Evolutionary conservation across 176 grass and related monocot species (phyloP).

Genomic region (Musa schizocarpa): DNA sequence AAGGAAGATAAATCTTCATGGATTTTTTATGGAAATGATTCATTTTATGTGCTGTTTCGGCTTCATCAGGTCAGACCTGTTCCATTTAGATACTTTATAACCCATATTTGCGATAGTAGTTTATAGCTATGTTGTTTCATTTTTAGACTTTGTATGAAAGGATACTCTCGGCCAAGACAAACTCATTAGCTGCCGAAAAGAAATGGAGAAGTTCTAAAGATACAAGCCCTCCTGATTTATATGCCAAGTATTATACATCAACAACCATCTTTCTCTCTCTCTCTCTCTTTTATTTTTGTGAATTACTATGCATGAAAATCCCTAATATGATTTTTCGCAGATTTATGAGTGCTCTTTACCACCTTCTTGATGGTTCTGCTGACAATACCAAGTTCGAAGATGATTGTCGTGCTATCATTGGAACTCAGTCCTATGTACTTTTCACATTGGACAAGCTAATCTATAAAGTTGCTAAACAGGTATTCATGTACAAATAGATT

Average conservation of each 20-base stretch:
- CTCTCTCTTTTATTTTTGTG: background rate
- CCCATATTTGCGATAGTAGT: background rate
- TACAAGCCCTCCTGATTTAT: conserved; percentile 78
- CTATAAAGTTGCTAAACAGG: conserved; percentile 98
- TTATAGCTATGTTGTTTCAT: conserved; percentile 4
- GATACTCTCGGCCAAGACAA: conserved; percentile 87
- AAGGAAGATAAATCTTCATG: conserved; percentile 45
- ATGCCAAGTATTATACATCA: conserved; percentile 59
- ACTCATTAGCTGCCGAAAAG: conserved; percentile 76
- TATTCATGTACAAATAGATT: conserved; percentile 15
- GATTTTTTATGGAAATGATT: conserved; percentile 97
- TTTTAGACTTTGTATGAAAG: conserved; percentile 92
- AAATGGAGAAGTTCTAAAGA: conserved; percentile 98
- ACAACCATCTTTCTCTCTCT: background rate
- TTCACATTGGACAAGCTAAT: conserved; percentile 99
- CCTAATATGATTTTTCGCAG: conserved; percentile 26
- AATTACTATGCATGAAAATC: background rate
- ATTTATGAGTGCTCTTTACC: conserved; percentile 76
- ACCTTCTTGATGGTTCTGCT: conserved; percentile 89
- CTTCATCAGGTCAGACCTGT: conserved; percentile 68
- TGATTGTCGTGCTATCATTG: conserved; percentile 91
- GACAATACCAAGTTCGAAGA: conserved; percentile 99
- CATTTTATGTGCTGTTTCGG: conserved; percentile 84
- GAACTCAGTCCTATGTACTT: conserved; percentile 95
- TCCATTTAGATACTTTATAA: conserved; percentile 1